These are phyloP conservation scores for Takakia lepidozioides DNA, from an alignment of 225 moss, liverwort and hornwort species.

Conservation along the genomic window DNA sequence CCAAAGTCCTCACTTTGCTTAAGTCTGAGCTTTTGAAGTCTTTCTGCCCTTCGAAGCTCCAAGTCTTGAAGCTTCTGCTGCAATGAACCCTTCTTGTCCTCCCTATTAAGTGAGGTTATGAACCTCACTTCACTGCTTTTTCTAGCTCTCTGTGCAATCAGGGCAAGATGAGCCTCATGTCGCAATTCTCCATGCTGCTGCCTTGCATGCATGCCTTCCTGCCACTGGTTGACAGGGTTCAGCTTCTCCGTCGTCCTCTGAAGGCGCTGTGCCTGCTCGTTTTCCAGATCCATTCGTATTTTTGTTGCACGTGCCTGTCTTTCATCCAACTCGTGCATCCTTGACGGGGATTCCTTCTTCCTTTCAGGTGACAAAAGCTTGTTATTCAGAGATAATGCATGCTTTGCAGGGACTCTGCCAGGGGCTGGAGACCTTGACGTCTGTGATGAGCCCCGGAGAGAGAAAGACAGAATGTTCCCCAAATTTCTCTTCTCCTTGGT, in stretches of 20 bases:
- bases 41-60: constrained; percentile 19
- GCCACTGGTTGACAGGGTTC: constrained; percentile 25
- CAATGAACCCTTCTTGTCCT: constrained; percentile 27
- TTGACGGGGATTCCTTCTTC: constrained; percentile 18
- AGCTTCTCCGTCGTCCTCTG: constrained; percentile 26
- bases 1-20: constrained; percentile 27
- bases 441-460: constrained; percentile 14
- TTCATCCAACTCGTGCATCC: constrained; percentile 22
- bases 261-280: constrained; percentile 24
- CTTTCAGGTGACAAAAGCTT: constrained; percentile 27
- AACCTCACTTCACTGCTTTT: constrained; percentile 26
- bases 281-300: constrained; percentile 19
- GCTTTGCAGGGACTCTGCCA: constrained; percentile 22
- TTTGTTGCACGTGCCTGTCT: constrained; percentile 23
- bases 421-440: constrained; percentile 23
- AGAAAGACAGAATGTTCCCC: constrained; percentile 30
- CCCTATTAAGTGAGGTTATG: constrained; percentile 23
- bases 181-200: constrained; percentile 29
- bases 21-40: constrained; percentile 24
- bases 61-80: constrained; percentile 36
- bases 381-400: constrained; percentile 17
- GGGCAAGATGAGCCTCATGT: constrained; percentile 30
- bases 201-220: constrained; percentile 22
- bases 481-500: constrained; percentile 38
- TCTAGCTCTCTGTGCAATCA: constrained; percentile 21